phyloP scores from a whole-genome alignment of 306 rosid species.

The Lablab purpureus region DNA sequence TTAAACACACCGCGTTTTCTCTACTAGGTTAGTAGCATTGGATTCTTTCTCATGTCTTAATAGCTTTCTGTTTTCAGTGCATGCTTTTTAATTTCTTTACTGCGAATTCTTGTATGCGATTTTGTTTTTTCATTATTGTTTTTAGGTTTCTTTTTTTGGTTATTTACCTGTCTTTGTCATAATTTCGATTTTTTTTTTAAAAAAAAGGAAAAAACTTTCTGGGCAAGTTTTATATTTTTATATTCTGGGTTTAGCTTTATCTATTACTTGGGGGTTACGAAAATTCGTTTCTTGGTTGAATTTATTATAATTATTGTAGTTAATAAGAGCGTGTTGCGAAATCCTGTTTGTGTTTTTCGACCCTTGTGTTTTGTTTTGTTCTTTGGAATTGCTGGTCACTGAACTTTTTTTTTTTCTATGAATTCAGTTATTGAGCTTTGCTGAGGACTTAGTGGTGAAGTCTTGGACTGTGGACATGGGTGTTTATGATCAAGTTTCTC shows the following conservation, averaged over 20 bases:
- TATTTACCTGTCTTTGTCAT: neutral
- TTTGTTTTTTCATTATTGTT: neutral
- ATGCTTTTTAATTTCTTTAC: neutral
- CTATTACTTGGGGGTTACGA: constrained; percentile 46
- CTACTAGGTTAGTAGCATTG: constrained; percentile 45
- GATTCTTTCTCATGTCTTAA: neutral
- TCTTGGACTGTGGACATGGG: constrained; percentile 55
- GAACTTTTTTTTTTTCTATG: constrained; percentile 6
- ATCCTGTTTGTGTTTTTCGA: neutral
- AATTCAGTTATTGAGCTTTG: constrained; percentile 21
- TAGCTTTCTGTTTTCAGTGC: neutral
- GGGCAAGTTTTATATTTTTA: constrained; percentile 9
- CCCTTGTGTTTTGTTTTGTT: neutral
- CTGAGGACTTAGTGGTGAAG: neutral
- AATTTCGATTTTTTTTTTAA: neutral
- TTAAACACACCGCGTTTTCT: neutral
- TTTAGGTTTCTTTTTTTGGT: neutral
- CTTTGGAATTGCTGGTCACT: neutral
- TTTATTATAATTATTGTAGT: neutral
- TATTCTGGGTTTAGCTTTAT: neutral
- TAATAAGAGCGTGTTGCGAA: neutral
- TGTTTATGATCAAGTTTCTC: constrained; percentile 50
- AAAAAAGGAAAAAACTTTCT: neutral
- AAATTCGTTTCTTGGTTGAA: constrained; percentile 1
- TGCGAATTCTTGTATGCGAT: neutral